Percentiles rank a stretch among this genome's conserved stretches.
Conservation (phyloP, 164 flowering plant genomes). For the Santalum album region DNA sequence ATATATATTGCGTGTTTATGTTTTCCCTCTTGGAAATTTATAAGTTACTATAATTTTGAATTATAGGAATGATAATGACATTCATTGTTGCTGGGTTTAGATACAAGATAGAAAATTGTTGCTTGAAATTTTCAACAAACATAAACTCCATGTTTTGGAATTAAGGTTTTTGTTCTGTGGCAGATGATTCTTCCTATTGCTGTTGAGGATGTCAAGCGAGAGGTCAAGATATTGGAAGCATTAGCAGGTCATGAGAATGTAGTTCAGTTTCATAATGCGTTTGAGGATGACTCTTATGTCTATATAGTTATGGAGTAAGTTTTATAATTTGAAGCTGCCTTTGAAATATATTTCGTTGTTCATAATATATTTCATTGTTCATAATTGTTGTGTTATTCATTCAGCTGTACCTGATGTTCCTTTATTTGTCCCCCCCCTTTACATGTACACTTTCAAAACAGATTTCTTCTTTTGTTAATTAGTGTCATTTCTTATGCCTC, state of each 20-base stretch:
- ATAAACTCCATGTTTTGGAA: not conserved
- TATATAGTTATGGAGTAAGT: conserved; percentile 97
- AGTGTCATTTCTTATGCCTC: not conserved
- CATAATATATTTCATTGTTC: not conserved
- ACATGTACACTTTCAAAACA: not conserved
- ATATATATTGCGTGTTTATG: too few species aligned
- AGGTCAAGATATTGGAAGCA: conserved; percentile 81
- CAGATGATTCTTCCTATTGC: conserved; percentile 99
- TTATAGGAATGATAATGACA: too few species aligned
- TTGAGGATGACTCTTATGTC: conserved; percentile 85
- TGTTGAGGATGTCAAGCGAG: conserved; percentile 97
- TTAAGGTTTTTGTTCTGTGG: conserved; percentile 13
- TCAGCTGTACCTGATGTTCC: not conserved
- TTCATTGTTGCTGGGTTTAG: too few species aligned
- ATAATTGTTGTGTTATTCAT: not conserved
- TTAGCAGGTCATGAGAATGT: conserved; percentile 94
- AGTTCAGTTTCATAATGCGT: conserved; percentile 84
- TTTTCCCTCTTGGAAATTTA: too few species aligned
- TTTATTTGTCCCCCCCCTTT: not conserved
- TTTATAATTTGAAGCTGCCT: conserved; percentile 1
- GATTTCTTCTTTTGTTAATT: not conserved
- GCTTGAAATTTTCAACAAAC: too few species aligned
- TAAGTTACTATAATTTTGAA: too few species aligned
- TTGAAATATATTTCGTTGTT: not conserved
- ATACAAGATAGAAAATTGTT: too few species aligned